phyloP scores from a whole-genome alignment of 2,329 filamentous ascomycete species.

The Alternaria arbusti region DNA sequence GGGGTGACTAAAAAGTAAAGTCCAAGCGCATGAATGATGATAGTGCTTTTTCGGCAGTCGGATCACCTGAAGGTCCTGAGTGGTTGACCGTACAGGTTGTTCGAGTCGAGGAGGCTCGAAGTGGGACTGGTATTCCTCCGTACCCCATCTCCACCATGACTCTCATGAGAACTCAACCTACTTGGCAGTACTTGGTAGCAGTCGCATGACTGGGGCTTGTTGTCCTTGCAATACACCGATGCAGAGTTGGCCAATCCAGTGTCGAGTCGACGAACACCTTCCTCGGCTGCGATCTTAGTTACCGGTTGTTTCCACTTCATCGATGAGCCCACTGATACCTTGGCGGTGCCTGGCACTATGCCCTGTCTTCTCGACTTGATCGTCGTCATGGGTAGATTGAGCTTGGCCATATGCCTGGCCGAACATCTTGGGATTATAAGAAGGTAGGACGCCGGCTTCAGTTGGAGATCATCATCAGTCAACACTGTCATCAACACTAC shows the following conservation, averaged over 20 bases:
- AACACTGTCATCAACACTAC: not conserved
- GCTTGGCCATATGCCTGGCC: not conserved
- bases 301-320: not conserved
- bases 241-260: slow-evolving; percentile 4
- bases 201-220: not conserved
- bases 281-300: slow-evolving; percentile 7
- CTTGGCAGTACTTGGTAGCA: not conserved
- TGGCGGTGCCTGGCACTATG: slow-evolving; percentile 3
- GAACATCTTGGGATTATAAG: slow-evolving; percentile 2
- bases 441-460: slow-evolving; percentile 1
- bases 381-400: slow-evolving; percentile 1
- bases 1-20: slow-evolving; percentile 3
- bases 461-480: slow-evolving; percentile 1
- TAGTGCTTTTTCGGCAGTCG: slow-evolving; percentile 1
- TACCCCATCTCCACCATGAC: not conserved
- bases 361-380: not conserved
- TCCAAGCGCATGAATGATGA: not conserved
- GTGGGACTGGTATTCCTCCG: not conserved
- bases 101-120: not conserved
- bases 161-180: not conserved
- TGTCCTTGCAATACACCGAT: not conserved
- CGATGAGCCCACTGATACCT: not conserved
- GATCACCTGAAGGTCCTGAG: not conserved
- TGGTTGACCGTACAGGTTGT: not conserved
- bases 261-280: not conserved